phyloP scores from a whole-genome alignment of 1,139 yeast species.

The Debaryomycetaceae sp. region DNA sequence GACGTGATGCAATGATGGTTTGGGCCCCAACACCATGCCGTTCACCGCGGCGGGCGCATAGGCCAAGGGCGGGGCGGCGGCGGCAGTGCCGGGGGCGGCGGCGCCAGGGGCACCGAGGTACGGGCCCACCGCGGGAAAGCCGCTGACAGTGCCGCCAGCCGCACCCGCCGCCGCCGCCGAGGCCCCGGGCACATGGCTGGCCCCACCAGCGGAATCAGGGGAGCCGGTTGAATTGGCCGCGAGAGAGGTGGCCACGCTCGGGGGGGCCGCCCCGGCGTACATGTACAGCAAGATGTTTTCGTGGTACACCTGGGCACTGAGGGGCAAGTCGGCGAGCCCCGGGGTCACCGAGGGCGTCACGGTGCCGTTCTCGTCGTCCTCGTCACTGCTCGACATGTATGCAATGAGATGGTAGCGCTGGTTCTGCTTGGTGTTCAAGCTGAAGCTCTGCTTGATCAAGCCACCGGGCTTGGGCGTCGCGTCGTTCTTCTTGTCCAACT shows the following conservation, averaged over 20 bases:
- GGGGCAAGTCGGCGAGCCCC: slow-evolving; percentile 4
- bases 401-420: slow-evolving; percentile 49
- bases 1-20: slow-evolving; percentile 7
- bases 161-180: no score
- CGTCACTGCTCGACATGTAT: slow-evolving; percentile 21
- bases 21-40: no score
- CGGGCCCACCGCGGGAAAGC: no score
- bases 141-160: no score
- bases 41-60: no score
- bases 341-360: slow-evolving; percentile 2
- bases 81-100: no score
- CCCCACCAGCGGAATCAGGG: no score
- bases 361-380: slow-evolving; percentile 1
- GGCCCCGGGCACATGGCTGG: no score
- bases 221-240: no score
- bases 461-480: slow-evolving; percentile 27
- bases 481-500: slow-evolving; percentile 34
- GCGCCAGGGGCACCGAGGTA: no score
- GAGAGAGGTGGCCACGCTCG: no score
- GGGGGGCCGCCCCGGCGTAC: slow-evolving; percentile 6
- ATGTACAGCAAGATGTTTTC: slow-evolving; percentile 9
- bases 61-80: no score
- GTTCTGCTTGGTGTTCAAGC: slow-evolving; percentile 39
- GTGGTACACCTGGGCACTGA: slow-evolving; percentile 7
- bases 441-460: slow-evolving; percentile 48